Evolutionary conservation across 305 asterid species (phyloP).

Genomic region (Fraxinus sp.): DNA sequence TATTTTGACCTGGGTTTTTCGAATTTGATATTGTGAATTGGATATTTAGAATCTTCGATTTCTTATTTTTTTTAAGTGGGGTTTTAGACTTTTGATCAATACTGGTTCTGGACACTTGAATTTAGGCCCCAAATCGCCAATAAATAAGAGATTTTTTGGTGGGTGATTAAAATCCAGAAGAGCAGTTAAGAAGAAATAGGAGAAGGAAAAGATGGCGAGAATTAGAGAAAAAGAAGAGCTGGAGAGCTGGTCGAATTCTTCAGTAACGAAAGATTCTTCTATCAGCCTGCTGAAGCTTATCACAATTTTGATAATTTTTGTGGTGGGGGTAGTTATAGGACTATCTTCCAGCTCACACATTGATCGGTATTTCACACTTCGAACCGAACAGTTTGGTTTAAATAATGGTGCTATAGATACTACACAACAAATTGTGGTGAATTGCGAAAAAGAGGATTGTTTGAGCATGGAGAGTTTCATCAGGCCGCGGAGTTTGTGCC

Average conservation of each 20-base stretch:
- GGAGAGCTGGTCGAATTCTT: conserved; percentile 31
- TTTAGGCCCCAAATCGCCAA: conserved; percentile 11
- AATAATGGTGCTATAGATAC: conserved; percentile 35
- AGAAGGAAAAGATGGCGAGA: conserved; percentile 41
- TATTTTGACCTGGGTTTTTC: background rate
- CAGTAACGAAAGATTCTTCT: conserved; percentile 53
- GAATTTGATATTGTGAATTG: conserved; percentile 8
- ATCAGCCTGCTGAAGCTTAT: conserved; percentile 56
- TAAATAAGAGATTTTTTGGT: background rate
- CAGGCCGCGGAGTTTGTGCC: conserved; percentile 51
- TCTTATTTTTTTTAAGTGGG: background rate
- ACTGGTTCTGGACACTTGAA: conserved; percentile 21
- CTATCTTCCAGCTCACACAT: conserved; percentile 79
- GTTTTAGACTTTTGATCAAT: conserved; percentile 16
- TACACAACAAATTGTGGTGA: conserved; percentile 25
- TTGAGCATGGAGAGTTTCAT: conserved; percentile 55
- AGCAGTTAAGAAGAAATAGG: background rate
- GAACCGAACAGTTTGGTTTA: conserved; percentile 40
- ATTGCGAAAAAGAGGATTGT: conserved; percentile 51
- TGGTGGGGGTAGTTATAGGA: conserved; percentile 83
- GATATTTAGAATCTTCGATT: conserved; percentile 4
- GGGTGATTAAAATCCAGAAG: background rate
- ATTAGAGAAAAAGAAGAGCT: conserved; percentile 61
- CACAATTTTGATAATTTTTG: conserved; percentile 60
- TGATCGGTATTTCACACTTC: conserved; percentile 56